These are phyloP conservation scores for Pistacia integerrima DNA, from an alignment of 345 rosid species.

Conservation along the genomic window DNA sequence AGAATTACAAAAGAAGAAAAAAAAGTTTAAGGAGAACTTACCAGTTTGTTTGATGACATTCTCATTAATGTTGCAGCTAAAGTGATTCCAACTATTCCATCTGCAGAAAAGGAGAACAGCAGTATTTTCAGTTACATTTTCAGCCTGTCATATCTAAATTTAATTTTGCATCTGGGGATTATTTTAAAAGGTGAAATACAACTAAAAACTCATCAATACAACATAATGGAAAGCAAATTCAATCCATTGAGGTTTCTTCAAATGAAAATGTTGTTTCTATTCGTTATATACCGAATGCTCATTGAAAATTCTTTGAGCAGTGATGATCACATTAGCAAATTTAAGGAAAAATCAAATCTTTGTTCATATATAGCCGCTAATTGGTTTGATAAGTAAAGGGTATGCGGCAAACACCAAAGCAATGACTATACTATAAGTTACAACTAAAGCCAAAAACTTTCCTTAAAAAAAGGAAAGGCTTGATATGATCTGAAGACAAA, in stretches of 20 bases:
- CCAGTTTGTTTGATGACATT: conserved; percentile 73
- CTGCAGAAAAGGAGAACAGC: conserved; percentile 36
- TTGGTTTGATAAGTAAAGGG: background rate
- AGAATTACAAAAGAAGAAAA: background rate
- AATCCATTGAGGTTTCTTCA: background rate
- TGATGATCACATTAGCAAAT: background rate
- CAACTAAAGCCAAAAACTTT: background rate
- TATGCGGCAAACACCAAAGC: background rate
- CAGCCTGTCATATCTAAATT: background rate
- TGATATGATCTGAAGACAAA: background rate
- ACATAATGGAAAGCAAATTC: background rate
- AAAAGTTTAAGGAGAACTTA: conserved; percentile 13
- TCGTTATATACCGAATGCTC: background rate
- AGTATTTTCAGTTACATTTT: background rate
- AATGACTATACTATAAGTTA: too few species aligned
- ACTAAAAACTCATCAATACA: background rate
- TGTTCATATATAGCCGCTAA: background rate
- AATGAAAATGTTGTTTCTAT: background rate
- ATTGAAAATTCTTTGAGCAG: background rate
- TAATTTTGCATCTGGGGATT: background rate
- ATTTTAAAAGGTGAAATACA: background rate
- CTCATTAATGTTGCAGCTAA: conserved; percentile 64
- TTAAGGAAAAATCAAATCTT: background rate
- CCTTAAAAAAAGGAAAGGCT: background rate
- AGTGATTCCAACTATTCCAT: conserved; percentile 99